Base-by-base conservation (phyloP, 1,284 basidiomycete species). In the Cerrena zonata region DNA sequence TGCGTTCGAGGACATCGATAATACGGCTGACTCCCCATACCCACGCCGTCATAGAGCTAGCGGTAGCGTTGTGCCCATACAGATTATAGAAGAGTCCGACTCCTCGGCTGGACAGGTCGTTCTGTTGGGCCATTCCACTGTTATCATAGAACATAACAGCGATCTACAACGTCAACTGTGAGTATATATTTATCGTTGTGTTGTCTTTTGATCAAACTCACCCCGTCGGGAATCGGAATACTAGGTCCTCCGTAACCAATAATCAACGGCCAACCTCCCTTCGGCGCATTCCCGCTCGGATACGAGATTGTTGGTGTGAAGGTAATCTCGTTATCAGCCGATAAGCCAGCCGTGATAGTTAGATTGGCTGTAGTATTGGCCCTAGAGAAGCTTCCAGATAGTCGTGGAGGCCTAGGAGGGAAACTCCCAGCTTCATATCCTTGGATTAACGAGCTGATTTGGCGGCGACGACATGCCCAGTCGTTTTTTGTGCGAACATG, bases 21-120 rank as follows among this genome's bases (percentile, higher is more conserved):
- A 80, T n/a, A n/a, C n/a, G n/a, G n/a, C n/a, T n/a, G n/a, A n/a
- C n/a, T n/a, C n/a, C n/a, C n/a, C n/a, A n/a, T n/a, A n/a, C n/a
- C n/a, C n/a, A n/a, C n/a, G n/a, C n/a, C n/a, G n/a, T n/a, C n/a
- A n/a, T n/a, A n/a, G n/a, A n/a, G 73, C 79, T 74, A 10, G 77
- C 75, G 51, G 66, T 65, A 2, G 78, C 78, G 27, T 69, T 71
- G 43, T 70, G 69, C 52, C 57, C 78, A 59, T 73, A 80, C 22
- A 80, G 66, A 39, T 69, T 66, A 66, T 73, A 80, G 69, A 82
- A 82, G 51, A 74, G 71, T 34, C 79, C 78, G 41, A 67, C 58
- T 5, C 78, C 78, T 23, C 78, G 73, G 60, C 74, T 77, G 37
- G 61, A 62, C 4, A 57, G 51, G 56, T 67, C 64, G 50, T 67